Percentiles rank a stretch among this genome's conserved stretches.
These are phyloP conservation scores for Chimonanthus salicifolius DNA, from an alignment of 164 flowering plant species.

Conservation along the genomic window DNA sequence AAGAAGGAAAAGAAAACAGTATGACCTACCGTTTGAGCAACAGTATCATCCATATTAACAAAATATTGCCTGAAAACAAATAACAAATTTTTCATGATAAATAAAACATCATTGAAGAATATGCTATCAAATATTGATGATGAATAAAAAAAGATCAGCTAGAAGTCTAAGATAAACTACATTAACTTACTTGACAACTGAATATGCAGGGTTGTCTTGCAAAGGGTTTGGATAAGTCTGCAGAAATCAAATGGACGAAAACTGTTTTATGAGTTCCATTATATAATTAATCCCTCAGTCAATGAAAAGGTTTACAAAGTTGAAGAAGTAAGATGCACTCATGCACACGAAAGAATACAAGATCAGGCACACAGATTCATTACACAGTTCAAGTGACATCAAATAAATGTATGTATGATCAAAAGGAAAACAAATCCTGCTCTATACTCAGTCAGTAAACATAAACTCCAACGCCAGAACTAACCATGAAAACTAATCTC, in stretches of 20 bases:
- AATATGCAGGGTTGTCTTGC: conserved; percentile 64
- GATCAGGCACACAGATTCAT: background rate
- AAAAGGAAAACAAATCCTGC: background rate
- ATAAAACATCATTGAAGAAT: background rate
- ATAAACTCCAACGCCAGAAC: background rate
- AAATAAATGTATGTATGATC: background rate
- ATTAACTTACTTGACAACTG: conserved; percentile 65
- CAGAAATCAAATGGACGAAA: background rate
- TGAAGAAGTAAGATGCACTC: no score
- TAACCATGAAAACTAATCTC: background rate
- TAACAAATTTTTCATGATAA: background rate
- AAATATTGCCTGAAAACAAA: conserved; percentile 73
- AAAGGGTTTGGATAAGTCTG: conserved; percentile 72
- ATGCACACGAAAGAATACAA: no score
- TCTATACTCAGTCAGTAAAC: background rate
- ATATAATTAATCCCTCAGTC: no score
- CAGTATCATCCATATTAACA: conserved; percentile 78
- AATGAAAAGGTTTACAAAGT: no score
- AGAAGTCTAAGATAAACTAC: background rate
- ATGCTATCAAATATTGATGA: background rate
- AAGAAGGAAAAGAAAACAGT: background rate
- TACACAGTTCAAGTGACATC: background rate
- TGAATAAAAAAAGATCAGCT: background rate
- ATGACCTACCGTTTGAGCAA: conserved; percentile 61
- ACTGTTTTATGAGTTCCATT: no score